Percentiles rank a stretch among this genome's conserved stretches.
Evolutionary conservation across 2,329 filamentous ascomycete genomes (phyloP).

Genomic region (Ophiocordyceps sinensis): DNA sequence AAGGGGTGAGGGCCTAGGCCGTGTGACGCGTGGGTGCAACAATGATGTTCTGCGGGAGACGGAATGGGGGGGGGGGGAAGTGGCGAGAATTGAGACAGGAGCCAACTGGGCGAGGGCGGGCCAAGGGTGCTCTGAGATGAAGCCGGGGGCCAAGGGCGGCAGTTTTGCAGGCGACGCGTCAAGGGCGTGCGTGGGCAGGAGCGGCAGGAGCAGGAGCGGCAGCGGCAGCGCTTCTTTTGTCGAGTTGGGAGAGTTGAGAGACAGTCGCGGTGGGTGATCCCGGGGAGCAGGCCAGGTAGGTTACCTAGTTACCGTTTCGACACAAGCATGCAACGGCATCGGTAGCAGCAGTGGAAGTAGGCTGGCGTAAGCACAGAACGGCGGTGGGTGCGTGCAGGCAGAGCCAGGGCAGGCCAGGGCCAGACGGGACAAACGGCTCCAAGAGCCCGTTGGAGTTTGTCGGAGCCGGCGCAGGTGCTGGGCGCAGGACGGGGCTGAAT

Average conservation of each 20-base stretch:
- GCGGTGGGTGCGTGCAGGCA: not conserved
- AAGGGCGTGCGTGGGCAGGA: not conserved
- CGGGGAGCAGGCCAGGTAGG: not conserved
- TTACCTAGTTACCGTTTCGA: too few species aligned
- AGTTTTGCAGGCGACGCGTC: too few species aligned
- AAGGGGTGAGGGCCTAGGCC: not conserved
- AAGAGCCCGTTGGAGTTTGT: slow-evolving; percentile 3
- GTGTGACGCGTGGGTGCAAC: not conserved
- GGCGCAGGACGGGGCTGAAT: slow-evolving; percentile 29
- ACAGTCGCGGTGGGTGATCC: not conserved
- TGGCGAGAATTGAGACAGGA: slow-evolving; percentile 5
- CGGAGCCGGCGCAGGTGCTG: slow-evolving; percentile 8
- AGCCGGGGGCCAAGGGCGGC: not conserved
- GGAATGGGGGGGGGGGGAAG: slow-evolving; percentile 1
- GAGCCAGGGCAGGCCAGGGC: not conserved
- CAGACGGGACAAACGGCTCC: not conserved
- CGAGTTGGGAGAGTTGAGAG: slow-evolving; percentile 3
- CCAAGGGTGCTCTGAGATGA: slow-evolving; percentile 3
- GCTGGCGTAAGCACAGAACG: not conserved
- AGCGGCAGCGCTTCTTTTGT: not conserved
- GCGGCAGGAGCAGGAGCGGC: not conserved
- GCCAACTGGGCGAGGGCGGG: slow-evolving; percentile 1
- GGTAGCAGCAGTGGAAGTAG: not conserved
- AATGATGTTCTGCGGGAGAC: not conserved
- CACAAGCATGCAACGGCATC: not conserved